A percentile compares a stretch with the other conserved stretches of the same genome.
phyloP scores from a whole-genome alignment of 2,329 filamentous ascomycete genomes.

The Fusarium keratoplasticum region DNA sequence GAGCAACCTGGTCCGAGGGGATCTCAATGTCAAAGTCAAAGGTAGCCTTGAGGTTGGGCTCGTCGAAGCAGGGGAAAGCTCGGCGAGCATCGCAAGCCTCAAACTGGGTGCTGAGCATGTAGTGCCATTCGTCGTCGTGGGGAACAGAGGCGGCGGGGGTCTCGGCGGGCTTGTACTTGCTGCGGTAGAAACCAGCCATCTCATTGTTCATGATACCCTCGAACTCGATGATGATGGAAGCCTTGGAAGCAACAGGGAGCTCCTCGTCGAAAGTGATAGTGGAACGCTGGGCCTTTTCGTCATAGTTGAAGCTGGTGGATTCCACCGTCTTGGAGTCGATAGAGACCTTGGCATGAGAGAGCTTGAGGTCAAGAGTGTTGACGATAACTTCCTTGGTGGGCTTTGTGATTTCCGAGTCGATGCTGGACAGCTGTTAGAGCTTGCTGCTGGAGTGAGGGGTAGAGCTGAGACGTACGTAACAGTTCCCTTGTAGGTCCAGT shows the following conservation, averaged over 20 bases:
- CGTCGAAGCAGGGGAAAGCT: slow-evolving; percentile 98
- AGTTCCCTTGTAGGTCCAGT: slow-evolving; percentile 83
- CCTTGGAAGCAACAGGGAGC: slow-evolving; percentile 74
- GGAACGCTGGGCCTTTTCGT: slow-evolving; percentile 85
- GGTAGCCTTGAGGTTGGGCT: slow-evolving; percentile 95
- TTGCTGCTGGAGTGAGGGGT: slow-evolving; percentile 17
- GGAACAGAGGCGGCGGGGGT: slow-evolving; percentile 82
- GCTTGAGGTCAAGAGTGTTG: slow-evolving; percentile 86
- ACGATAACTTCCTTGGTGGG: slow-evolving; percentile 81
- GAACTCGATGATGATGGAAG: slow-evolving; percentile 77
- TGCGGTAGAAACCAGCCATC: slow-evolving; percentile 94
- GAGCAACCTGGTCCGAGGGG: slow-evolving; percentile 85
- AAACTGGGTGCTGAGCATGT: slow-evolving; percentile 96
- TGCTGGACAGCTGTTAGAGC: slow-evolving; percentile 58
- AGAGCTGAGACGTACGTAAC: slow-evolving; percentile 64
- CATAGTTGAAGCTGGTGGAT: slow-evolving; percentile 79
- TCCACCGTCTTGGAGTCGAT: slow-evolving; percentile 67
- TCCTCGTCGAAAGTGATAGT: slow-evolving; percentile 81
- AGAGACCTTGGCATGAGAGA: slow-evolving; percentile 73
- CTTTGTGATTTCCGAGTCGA: slow-evolving; percentile 79
- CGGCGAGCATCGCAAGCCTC: slow-evolving; percentile 95
- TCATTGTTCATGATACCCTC: slow-evolving; percentile 87
- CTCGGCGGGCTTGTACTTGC: slow-evolving; percentile 87
- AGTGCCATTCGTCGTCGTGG: slow-evolving; percentile 73
- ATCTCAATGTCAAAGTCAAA: slow-evolving; percentile 96